These are phyloP conservation scores for Irpex lacteus DNA, from an alignment of 1,284 basidiomycete genomes.

Conservation along the genomic window DNA sequence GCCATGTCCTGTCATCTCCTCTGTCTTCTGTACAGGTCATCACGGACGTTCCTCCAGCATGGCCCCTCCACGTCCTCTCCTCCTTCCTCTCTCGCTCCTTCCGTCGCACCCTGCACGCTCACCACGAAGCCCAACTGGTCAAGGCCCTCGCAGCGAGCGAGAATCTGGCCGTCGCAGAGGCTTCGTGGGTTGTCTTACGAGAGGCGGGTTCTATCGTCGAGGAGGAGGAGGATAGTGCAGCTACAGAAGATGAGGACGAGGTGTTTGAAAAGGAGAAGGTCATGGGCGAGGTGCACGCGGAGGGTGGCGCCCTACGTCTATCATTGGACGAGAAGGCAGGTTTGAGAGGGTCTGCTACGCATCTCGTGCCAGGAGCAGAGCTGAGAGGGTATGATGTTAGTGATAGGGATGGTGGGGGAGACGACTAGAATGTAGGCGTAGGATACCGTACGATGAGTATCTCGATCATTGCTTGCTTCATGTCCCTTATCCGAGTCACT, in stretches of 20 bases:
- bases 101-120: constrained; percentile 69
- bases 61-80: constrained; percentile 71
- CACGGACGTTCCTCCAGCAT: constrained; percentile 66
- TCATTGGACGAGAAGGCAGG: constrained; percentile 1
- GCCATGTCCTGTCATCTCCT: too few relatives aligned
- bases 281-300: neutral
- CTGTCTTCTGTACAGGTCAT: constrained; percentile 52
- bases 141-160: constrained; percentile 70
- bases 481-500: neutral
- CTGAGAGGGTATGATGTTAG: neutral
- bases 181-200: constrained; percentile 50
- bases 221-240: constrained; percentile 43
- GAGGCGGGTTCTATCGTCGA: constrained; percentile 69
- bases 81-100: constrained; percentile 80
- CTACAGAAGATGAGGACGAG: constrained; percentile 19
- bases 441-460: neutral
- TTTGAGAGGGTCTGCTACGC: neutral
- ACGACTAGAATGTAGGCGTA: neutral
- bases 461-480: neutral
- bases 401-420: neutral
- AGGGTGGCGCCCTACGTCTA: neutral
- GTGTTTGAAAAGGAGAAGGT: constrained; percentile 11
- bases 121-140: constrained; percentile 68
- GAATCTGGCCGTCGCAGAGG: constrained; percentile 62
- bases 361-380: neutral